A percentile compares a stretch with the other conserved stretches of the same genome.
Evolutionary conservation across 805 yeast genomes (phyloP).

Genomic region (Wickerhamiella siamensis): DNA sequence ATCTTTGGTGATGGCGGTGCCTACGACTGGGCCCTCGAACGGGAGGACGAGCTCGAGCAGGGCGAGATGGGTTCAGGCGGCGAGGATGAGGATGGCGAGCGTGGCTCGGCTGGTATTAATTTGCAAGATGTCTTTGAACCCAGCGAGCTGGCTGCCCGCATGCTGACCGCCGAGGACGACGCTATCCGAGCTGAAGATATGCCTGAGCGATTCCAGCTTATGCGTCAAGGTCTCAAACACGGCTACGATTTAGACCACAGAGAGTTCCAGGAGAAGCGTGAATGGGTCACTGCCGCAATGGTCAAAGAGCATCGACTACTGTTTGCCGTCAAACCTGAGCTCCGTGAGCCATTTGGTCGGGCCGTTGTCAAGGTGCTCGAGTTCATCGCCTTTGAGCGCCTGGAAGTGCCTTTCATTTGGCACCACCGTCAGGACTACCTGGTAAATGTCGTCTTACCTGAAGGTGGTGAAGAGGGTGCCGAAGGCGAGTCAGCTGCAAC

Average conservation of each 20-base stretch:
- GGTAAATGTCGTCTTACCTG: conserved; percentile 33
- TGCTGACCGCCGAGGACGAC: conserved; percentile 88
- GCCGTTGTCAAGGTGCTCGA: conserved; percentile 59
- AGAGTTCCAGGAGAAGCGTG: conserved; percentile 58
- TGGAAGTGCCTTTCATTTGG: conserved; percentile 93
- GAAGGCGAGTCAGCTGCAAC: conserved; percentile 16
- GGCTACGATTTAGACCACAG: conserved; percentile 50
- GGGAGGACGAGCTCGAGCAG: conserved; percentile 43
- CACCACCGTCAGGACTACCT: conserved; percentile 87
- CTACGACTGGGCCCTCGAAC: conserved; percentile 95
- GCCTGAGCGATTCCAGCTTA: conserved; percentile 82
- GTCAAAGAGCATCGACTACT: conserved; percentile 39
- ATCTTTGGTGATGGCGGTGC: conserved; percentile 96
- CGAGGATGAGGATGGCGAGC: conserved; percentile 21
- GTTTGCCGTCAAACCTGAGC: conserved; percentile 26
- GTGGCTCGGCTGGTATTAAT: conserved; percentile 32
- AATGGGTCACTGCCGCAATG: conserved; percentile 64
- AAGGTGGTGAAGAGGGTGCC: conserved; percentile 31
- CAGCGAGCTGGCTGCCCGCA: conserved; percentile 75
- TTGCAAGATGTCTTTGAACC: conserved; percentile 89
- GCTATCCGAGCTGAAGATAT: conserved; percentile 70
- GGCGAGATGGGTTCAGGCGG: conserved; percentile 8
- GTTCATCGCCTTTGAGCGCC: conserved; percentile 60
- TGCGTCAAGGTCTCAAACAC: conserved; percentile 51
- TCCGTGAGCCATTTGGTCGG: conserved; percentile 33